Evolutionary conservation across 2,329 filamentous ascomycete species (phyloP), one percentile per base, ranked within the genome.

Genomic region (Blumeriella jaapii): DNA sequence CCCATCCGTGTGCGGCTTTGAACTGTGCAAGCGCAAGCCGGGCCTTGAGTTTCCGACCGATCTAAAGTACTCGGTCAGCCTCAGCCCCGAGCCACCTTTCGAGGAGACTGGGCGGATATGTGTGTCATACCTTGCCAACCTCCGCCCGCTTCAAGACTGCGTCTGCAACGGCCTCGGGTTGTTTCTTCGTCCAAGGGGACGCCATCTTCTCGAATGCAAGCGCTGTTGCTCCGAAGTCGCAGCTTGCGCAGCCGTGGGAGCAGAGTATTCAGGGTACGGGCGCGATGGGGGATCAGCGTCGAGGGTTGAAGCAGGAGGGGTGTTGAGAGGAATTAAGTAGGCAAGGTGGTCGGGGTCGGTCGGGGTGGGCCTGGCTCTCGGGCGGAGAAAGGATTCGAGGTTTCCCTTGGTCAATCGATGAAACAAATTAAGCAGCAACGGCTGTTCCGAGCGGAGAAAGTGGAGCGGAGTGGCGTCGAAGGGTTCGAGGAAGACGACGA

Each of bases 1-100:
- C 82, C 78, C 86, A 93, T 57, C 87, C 87, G 64, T 93, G 82
- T 62, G 93, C 86, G 49, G 91, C 86, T 65, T 96, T 96, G 71
- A 95, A 91, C 61, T 93, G 91, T 57, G 91, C 91, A 46, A 96
- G 75, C 40, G 91, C 89, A 41, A 98, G 76, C 45, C 89, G 84
- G 65, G 93, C 86, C 63, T 96, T 86, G 36, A 98, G 69, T 54
- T 82, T 82, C 57, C 89, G 73, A 51, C 87, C 91, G 66, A 98
- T 93, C 91, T 96, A 56, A 36, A 34, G n/a, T 13, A 7, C n/a
- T 27, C 8, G 28, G 31, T 17, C 18, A n/a, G 26, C 30, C 17
- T 51, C 45, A 50, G 42, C 31, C 41, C 38, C 34, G 18, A 15
- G 10, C 14, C 8, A 9, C 13, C 38, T 33, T 31, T 36, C 16